phyloP scores from a whole-genome alignment of 148 eudicot genomes.

The Chenopodium quinoa region DNA sequence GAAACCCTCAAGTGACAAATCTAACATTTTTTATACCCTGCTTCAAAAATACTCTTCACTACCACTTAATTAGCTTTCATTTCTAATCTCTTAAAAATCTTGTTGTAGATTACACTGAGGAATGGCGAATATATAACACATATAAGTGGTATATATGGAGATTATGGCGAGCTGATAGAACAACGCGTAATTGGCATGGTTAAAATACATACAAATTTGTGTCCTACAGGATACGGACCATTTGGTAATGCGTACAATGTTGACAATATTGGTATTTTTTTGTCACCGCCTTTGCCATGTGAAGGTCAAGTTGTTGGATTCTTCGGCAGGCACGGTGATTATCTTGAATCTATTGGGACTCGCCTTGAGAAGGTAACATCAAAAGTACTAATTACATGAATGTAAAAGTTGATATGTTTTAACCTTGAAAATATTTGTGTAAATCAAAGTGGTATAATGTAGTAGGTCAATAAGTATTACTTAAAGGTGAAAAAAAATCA shows the following conservation, averaged over 20 bases:
- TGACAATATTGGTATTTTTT: not conserved
- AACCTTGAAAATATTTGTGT: no score
- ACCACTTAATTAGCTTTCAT: no score
- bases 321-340: not conserved
- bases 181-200: not conserved
- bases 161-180: not conserved
- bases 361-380: not conserved
- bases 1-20: no score
- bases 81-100: no score
- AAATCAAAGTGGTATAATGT: no score
- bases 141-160: not conserved
- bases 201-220: not conserved
- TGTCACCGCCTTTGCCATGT: not conserved
- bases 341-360: constrained; percentile 3
- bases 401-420: no score
- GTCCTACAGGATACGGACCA: not conserved
- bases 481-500: no score
- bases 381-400: not conserved
- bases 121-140: not conserved
- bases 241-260: not conserved
- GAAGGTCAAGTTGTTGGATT: not conserved
- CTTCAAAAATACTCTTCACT: no score
- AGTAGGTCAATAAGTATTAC: no score
- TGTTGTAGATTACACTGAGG: not conserved
- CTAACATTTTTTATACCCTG: no score